phyloP scores from a whole-genome alignment of 495 filamentous ascomycete genomes.

The Podospora didyma region DNA sequence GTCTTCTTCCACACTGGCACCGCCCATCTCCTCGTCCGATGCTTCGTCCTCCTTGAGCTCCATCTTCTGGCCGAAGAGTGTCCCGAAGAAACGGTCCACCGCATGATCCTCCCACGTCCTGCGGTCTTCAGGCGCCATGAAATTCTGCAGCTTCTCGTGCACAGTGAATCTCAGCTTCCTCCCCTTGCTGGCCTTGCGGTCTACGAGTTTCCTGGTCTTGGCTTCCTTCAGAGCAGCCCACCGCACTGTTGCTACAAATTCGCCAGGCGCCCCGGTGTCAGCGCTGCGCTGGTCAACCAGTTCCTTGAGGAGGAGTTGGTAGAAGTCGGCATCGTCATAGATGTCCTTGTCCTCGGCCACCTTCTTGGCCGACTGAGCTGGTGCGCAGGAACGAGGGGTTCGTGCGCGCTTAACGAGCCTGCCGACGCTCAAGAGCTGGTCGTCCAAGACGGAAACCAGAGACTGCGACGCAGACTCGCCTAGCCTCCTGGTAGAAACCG shows the following conservation, averaged over 20 bases:
- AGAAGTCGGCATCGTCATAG: constrained; percentile 93
- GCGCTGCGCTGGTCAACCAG: constrained; percentile 80
- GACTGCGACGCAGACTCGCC: constrained; percentile 51
- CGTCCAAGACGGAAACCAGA: constrained; percentile 67
- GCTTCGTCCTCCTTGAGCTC: constrained; percentile 65
- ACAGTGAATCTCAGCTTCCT: constrained; percentile 89
- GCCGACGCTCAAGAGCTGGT: constrained; percentile 65
- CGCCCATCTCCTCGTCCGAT: constrained; percentile 53
- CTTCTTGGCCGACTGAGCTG: constrained; percentile 54
- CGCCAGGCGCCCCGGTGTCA: constrained; percentile 46
- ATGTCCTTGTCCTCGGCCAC: constrained; percentile 51
- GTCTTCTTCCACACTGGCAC: constrained; percentile 56
- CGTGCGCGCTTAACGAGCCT: constrained; percentile 64
- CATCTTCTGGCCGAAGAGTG: constrained; percentile 77
- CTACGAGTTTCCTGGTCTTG: constrained; percentile 76
- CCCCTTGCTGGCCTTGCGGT: constrained; percentile 93
- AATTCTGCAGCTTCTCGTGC: constrained; percentile 96
- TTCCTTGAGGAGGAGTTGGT: constrained; percentile 85
- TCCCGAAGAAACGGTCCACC: constrained; percentile 82
- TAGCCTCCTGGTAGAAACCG: constrained; percentile 48
- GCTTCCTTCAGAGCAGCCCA: constrained; percentile 72
- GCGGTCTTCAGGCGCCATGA: constrained; percentile 90
- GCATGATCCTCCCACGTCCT: constrained; percentile 71
- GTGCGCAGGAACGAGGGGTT: constrained; percentile 68
- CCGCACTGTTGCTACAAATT: constrained; percentile 41